phyloP scores from a whole-genome alignment of 2,329 filamentous ascomycete species.

The Paecilomyces sp. region DNA sequence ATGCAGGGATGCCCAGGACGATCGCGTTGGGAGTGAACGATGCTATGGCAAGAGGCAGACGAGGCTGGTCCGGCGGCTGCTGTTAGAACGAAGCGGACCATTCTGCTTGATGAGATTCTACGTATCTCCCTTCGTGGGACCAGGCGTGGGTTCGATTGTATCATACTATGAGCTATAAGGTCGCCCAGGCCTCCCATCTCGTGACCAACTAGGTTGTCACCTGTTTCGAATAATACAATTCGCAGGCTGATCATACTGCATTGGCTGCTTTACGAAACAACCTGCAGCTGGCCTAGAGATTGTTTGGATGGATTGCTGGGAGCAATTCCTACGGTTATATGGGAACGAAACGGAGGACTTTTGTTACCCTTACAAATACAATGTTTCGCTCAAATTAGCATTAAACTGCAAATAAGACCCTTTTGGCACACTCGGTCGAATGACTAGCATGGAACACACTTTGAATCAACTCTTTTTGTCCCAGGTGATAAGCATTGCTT shows the following conservation, averaged over 20 bases:
- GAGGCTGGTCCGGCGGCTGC: conserved; percentile 28
- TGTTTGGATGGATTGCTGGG: background rate
- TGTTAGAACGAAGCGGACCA: conserved; percentile 19
- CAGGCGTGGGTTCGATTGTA: background rate
- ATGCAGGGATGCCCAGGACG: conserved; percentile 28
- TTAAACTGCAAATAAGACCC: background rate
- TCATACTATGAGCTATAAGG: background rate
- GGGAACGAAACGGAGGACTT: background rate
- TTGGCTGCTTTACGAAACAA: background rate
- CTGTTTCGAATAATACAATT: background rate
- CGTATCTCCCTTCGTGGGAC: background rate
- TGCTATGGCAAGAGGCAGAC: conserved; percentile 36
- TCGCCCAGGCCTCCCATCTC: background rate
- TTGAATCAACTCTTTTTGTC: background rate
- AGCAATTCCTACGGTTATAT: background rate
- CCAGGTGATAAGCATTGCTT: background rate
- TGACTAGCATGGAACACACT: background rate
- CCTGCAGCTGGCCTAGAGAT: background rate
- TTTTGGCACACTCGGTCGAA: background rate
- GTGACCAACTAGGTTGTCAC: background rate
- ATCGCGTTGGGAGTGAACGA: conserved; percentile 41
- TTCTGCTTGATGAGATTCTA: background rate
- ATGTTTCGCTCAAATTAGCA: background rate
- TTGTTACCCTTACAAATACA: background rate
- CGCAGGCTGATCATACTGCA: background rate